Base-by-base conservation (phyloP, 148 eudicot genomes). In the Polygonum aviculare region DNA sequence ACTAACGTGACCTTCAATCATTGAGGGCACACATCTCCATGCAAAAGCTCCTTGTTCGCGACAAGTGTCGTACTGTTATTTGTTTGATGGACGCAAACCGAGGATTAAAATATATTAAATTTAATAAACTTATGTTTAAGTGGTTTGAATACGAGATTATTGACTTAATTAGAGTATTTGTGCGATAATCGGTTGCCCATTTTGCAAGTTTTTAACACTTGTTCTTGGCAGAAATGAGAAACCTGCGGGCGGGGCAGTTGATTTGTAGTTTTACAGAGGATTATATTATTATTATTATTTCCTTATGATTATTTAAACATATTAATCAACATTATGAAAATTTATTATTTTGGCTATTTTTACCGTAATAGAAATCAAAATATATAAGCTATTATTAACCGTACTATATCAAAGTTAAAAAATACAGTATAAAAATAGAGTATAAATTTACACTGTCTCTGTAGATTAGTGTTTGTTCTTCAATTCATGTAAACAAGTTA, bases 1-100 rank as follows among this genome's bases (percentile, higher is more conserved):
- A 75, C 82, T 76, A 81, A 82, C 85, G 83, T 85, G 85, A 79
- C 69, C 73, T 47, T 82, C 85, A 85, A 85, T 85, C 81, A 85
- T 82, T 82, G 83, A 85, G 59, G 62, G 78, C 81, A 80, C 83
- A 59, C 79, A 82, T 18, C 72, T 80, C 63, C 60, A 79, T 76
- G 82, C 79, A 77, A 63, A 47, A 14, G 39, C 19, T 19, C 41
- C n/a, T 26, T 76, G 4, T n/a, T 63, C 22, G 47, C 26, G 49
- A 72, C 51, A 22, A 14, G n/a, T 63, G 70, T 72, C n/a, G 47
- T 44, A 48, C 2, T 73, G 12, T 41, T 1, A 8, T 48, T 73
- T 73, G 57, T 3, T 72, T 19, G 15, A 73, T 26, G 57, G 40
- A 51, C 12, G 57, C 21, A 3, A 67, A 36, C 36, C 71, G 44